These are phyloP conservation scores for Coemansia interrupta DNA, from an alignment of 192 early-diverging fungal species.

Conservation along the genomic window DNA sequence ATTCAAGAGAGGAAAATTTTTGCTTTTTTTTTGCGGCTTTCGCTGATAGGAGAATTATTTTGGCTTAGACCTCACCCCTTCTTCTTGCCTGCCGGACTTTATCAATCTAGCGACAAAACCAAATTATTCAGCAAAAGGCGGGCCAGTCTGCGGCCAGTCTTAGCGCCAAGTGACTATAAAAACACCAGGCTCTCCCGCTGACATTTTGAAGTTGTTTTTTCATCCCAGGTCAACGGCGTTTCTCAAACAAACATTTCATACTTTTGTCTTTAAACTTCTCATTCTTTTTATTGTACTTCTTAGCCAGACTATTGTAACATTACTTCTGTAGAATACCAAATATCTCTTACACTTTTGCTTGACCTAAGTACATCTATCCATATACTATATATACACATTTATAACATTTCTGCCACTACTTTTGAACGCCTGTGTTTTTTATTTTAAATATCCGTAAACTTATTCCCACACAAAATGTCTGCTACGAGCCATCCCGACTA, in stretches of 20 bases:
- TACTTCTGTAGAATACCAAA: conserved; percentile 3
- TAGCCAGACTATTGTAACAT: conserved; percentile 7
- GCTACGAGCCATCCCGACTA: conserved; percentile 10
- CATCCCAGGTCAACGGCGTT: conserved; percentile 5
- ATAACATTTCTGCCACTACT: no score
- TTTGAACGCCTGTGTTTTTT: no score
- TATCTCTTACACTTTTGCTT: background rate
- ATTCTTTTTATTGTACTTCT: conserved; percentile 1
- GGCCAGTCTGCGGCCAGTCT: conserved; percentile 4
- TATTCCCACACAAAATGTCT: conserved; percentile 6
- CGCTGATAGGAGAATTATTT: background rate
- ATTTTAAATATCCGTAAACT: no score
- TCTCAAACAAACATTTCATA: conserved; percentile 7
- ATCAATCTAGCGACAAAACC: background rate
- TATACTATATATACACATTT: no score
- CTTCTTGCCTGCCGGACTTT: background rate
- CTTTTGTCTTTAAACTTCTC: background rate
- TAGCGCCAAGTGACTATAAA: conserved; percentile 6
- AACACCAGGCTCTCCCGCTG: background rate
- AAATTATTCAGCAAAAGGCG: background rate
- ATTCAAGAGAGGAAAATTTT: no score
- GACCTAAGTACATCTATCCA: background rate
- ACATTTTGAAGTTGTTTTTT: background rate
- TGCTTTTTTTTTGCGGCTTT: background rate
- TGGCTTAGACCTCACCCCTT: background rate